Evolutionary conservation across 441 rosid species (phyloP).

Genomic region (Daphne laureola): DNA sequence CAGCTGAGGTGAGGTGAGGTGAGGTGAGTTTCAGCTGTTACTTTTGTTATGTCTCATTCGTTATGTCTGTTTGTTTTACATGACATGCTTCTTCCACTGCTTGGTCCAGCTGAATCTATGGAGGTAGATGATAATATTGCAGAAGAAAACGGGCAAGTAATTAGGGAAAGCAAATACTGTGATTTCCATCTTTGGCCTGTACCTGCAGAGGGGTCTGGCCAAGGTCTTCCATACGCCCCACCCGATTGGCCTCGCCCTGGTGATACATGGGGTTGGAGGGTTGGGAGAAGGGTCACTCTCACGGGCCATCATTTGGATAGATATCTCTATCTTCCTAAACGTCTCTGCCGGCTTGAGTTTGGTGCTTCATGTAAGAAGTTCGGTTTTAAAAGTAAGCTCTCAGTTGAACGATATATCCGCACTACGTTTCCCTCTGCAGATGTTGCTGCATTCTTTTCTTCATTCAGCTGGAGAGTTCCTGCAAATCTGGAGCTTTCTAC

Average conservation of each 20-base stretch:
- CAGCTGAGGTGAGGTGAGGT: too few species aligned
- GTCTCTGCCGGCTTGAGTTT: constrained; percentile 15
- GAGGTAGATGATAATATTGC: constrained; percentile 28
- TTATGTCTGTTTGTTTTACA: too few species aligned
- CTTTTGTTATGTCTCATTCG: too few species aligned
- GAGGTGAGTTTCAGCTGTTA: too few species aligned
- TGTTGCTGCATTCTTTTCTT: constrained; percentile 55
- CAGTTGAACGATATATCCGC: constrained; percentile 42
- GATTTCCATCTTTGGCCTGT: constrained; percentile 32
- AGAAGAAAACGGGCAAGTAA: constrained; percentile 20
- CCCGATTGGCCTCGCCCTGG: constrained; percentile 69
- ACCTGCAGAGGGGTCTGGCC: constrained; percentile 38
- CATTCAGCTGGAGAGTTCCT: constrained; percentile 73
- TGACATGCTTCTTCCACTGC: too few species aligned
- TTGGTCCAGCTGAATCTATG: constrained; percentile 18
- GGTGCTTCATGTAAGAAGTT: constrained; percentile 7
- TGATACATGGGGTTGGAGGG: constrained; percentile 74
- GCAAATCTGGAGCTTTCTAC: constrained; percentile 15
- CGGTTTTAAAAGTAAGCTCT: constrained; percentile 55
- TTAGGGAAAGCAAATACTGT: constrained; percentile 13
- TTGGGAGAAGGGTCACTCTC: constrained; percentile 45
- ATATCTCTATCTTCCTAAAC: constrained; percentile 54
- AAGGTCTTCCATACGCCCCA: constrained; percentile 82
- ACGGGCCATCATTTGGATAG: constrained; percentile 52
- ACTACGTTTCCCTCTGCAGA: constrained; percentile 46